Conservation (phyloP, 768 basidiomycete genomes). For the Thelephora ganbajun region DNA sequence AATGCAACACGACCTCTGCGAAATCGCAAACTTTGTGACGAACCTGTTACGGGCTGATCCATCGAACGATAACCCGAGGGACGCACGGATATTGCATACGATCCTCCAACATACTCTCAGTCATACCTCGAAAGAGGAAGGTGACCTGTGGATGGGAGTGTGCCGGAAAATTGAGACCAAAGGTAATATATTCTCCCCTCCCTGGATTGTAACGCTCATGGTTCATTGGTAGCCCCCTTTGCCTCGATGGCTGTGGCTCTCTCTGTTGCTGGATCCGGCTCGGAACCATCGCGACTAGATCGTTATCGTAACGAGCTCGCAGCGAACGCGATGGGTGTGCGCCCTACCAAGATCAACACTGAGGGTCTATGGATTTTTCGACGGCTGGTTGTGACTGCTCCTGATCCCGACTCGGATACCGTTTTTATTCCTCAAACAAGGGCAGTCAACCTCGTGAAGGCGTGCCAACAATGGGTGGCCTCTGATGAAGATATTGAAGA, state of each 20-base stretch:
- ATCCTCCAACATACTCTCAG: conserved; percentile 48
- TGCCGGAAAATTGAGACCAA: conserved; percentile 48
- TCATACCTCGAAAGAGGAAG: conserved; percentile 47
- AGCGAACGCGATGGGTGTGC: conserved; percentile 58
- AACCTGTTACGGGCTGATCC: conserved; percentile 19
- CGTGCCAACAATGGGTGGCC: conserved; percentile 72
- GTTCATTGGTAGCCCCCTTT: conserved; percentile 40
- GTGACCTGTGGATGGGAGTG: conserved; percentile 65
- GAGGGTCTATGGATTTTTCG: conserved; percentile 60
- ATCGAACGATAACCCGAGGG: conserved; percentile 32
- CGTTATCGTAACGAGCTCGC: conserved; percentile 86
- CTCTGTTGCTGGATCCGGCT: conserved; percentile 43
- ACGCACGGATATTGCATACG: conserved; percentile 43
- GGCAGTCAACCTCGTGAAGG: conserved; percentile 77
- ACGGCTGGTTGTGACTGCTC: conserved; percentile 58
- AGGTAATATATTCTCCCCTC: conserved; percentile 27
- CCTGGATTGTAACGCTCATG: background rate
- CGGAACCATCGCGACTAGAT: conserved; percentile 61
- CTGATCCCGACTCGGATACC: conserved; percentile 63
- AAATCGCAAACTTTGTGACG: conserved; percentile 18
- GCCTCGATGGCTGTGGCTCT: conserved; percentile 52
- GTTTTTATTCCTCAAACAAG: conserved; percentile 77
- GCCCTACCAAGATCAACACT: conserved; percentile 42
- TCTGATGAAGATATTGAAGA: conserved; percentile 52
- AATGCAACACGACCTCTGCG: conserved; percentile 7